Evolutionary conservation across 2,329 filamentous ascomycete genomes (phyloP).

Genomic region (Monosporascus sp.): DNA sequence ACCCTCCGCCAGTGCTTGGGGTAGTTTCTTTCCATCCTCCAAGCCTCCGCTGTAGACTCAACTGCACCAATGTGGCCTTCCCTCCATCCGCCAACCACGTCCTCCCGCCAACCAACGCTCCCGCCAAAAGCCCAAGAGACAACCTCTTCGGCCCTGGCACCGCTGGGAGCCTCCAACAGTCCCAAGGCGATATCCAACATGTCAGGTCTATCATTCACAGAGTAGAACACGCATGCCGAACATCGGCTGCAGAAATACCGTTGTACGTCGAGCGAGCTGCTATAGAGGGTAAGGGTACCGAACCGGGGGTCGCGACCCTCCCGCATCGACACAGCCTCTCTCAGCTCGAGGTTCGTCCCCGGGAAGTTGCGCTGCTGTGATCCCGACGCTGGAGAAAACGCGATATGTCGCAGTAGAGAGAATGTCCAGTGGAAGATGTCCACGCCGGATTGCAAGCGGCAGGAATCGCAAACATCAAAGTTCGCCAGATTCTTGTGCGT

Average conservation of each 20-base stretch:
- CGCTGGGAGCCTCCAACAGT: conserved; percentile 36
- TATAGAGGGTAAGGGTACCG: conserved; percentile 38
- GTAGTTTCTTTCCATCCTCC: conserved; percentile 27
- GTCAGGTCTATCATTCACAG: conserved; percentile 30
- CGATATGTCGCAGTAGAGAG: conserved; percentile 32
- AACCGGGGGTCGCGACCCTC: conserved; percentile 28
- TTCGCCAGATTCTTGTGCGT: conserved; percentile 33
- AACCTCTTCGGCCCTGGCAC: conserved; percentile 39
- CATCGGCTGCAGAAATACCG: conserved; percentile 45
- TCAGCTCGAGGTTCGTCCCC: conserved; percentile 24
- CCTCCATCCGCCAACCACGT: conserved; percentile 37
- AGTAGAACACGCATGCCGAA: conserved; percentile 42
- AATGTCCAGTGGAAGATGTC: conserved; percentile 44
- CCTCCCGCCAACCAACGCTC: conserved; percentile 23
- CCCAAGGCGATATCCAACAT: conserved; percentile 41
- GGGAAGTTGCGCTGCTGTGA: conserved; percentile 23
- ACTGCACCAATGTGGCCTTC: conserved; percentile 26
- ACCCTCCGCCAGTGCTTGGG: conserved; percentile 28
- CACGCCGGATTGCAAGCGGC: conserved; percentile 34
- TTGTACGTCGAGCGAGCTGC: conserved; percentile 38
- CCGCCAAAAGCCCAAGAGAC: conserved; percentile 38
- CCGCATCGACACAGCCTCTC: conserved; percentile 23
- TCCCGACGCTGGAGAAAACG: conserved; percentile 16
- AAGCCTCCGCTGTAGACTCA: conserved; percentile 30
- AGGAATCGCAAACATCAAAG: conserved; percentile 44